phyloP scores from a whole-genome alignment of 1,284 basidiomycete species.

The Leccinum fallax region DNA sequence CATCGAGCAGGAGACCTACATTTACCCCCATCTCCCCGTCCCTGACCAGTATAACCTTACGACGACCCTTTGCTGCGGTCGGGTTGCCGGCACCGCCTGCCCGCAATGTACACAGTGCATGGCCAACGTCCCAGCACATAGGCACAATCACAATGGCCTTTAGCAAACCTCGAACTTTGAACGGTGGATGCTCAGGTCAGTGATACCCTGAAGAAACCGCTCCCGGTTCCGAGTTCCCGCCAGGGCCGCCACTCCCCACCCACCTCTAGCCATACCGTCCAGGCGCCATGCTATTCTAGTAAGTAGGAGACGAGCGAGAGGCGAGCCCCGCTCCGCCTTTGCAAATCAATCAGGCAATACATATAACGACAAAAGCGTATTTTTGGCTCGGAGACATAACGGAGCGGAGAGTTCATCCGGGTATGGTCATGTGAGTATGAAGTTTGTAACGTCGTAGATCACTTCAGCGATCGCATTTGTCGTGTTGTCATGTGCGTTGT shows the following conservation, averaged over 20 bases:
- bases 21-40: too few relatives aligned
- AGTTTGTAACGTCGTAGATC: not conserved
- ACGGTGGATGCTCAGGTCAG: not conserved
- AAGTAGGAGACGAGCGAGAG: too few relatives aligned
- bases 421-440: not conserved
- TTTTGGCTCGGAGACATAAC: not conserved
- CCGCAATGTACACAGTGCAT: not conserved
- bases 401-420: not conserved
- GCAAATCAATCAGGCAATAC: not conserved
- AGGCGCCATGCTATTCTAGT: too few relatives aligned
- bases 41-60: not conserved
- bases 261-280: not conserved
- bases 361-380: not conserved
- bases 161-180: not conserved
- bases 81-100: not conserved
- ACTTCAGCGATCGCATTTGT: not conserved
- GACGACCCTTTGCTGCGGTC: not conserved
- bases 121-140: not conserved
- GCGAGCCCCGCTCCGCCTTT: not conserved
- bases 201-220: not conserved
- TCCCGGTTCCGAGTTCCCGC: not conserved
- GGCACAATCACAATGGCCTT: not conserved
- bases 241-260: not conserved
- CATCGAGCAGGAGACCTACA: too few relatives aligned
- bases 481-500: not conserved